Evolutionary conservation across 768 basidiomycete species (phyloP).

Genomic region (Plicaturopsis crispa): DNA sequence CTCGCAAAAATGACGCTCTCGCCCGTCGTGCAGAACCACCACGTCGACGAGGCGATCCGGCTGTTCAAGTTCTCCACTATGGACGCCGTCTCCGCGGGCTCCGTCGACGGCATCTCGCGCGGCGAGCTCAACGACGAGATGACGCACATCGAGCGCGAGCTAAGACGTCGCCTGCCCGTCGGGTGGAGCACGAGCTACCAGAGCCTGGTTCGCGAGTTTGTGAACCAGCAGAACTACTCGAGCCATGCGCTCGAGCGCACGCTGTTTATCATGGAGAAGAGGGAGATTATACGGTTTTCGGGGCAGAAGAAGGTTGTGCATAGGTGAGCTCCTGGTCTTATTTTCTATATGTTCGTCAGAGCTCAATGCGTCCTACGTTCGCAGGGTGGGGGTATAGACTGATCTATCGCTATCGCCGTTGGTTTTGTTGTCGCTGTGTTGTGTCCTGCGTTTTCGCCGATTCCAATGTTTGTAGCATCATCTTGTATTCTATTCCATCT

Average conservation of each 20-base stretch:
- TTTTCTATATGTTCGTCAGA: too few relatives aligned
- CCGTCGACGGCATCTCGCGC: slow-evolving; percentile 86
- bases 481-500: too few relatives aligned
- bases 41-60: slow-evolving; percentile 97
- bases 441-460: too few relatives aligned
- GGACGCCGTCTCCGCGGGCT: slow-evolving; percentile 95
- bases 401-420: too few relatives aligned
- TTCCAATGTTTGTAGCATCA: too few relatives aligned
- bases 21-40: slow-evolving; percentile 79
- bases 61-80: slow-evolving; percentile 98
- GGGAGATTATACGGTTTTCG: slow-evolving; percentile 90
- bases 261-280: slow-evolving; percentile 87
- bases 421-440: too few relatives aligned
- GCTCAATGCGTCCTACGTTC: too few relatives aligned
- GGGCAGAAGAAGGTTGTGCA: slow-evolving; percentile 63
- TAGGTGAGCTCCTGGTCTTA: too few relatives aligned
- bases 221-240: slow-evolving; percentile 85
- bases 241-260: slow-evolving; percentile 88
- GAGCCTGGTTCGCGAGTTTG: slow-evolving; percentile 88
- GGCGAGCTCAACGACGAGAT: slow-evolving; percentile 94
- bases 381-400: too few relatives aligned
- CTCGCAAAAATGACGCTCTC: slow-evolving; percentile 91
- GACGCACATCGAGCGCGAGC: slow-evolving; percentile 79
- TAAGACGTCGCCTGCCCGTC: slow-evolving; percentile 76
- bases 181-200: slow-evolving; percentile 98